Evolutionary conservation across 495 filamentous ascomycete genomes (phyloP).

Genomic region (Glarea lozoyensis): DNA sequence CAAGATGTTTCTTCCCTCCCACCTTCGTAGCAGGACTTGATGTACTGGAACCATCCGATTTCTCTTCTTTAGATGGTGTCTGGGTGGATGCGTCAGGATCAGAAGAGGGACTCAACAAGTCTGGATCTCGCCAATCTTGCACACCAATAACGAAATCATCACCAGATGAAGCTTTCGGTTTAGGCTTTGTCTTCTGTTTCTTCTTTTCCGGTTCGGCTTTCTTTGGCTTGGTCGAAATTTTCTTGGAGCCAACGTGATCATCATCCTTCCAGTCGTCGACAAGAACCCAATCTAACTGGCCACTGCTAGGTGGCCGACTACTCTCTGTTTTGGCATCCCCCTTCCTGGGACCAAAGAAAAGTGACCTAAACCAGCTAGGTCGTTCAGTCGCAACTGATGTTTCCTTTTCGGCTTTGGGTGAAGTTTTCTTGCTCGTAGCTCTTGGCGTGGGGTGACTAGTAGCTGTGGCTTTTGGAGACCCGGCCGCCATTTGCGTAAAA

Average conservation of each 20-base stretch:
- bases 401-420: constrained; percentile 10
- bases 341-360: constrained; percentile 47
- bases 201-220: constrained; percentile 16
- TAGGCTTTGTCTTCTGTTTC: constrained; percentile 16
- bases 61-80: constrained; percentile 17
- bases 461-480: constrained; percentile 1
- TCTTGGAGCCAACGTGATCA: constrained; percentile 19
- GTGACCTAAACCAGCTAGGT: constrained; percentile 50
- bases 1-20: constrained; percentile 17
- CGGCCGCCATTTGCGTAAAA: constrained; percentile 18
- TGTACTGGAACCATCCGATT: constrained; percentile 1
- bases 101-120: constrained; percentile 40
- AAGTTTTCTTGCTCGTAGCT: constrained; percentile 6
- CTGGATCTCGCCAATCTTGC: constrained; percentile 87
- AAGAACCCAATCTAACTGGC: constrained; percentile 69
- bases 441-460: constrained; percentile 8
- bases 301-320: constrained; percentile 70
- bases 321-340: constrained; percentile 36
- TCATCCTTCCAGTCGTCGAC: constrained; percentile 60
- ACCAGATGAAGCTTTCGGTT: constrained; percentile 25
- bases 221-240: constrained; percentile 13
- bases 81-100: constrained; percentile 10
- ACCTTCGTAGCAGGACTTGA: constrained; percentile 7
- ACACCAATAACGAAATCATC: constrained; percentile 87
- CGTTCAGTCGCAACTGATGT: constrained; percentile 32